Base-by-base conservation (phyloP, 768 basidiomycete genomes). In the Clavaria fumosa region DNA sequence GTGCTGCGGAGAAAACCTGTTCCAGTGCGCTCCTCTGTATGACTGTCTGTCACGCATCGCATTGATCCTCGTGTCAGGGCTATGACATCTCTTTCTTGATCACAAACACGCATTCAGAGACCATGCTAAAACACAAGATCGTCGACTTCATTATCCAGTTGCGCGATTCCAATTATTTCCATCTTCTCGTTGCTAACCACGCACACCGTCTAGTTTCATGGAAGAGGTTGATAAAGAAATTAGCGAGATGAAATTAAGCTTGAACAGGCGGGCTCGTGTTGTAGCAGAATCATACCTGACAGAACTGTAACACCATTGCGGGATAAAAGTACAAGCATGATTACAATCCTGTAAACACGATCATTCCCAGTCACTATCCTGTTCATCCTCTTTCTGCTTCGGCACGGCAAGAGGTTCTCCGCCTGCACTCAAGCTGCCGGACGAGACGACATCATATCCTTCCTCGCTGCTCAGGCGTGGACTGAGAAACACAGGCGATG, bases 81-180 rank as follows among this genome's bases (percentile, higher is more conserved):
- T 97, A 96, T 48, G 95, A 97, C 47, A 97, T 99, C 44, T 93
- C 89, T 2, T 97, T 99, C 68, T 66, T 97, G 44, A 91, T 99
- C 54, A 96, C 93, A 40, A 95, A 97, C 58, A 78, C 80, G 36
- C 90, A 99, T 56, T 72, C 90, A 22, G 93, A 97, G 57, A 91
- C 86, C 7, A 97, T 99, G 95, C 67, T 97, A 47, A 99, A 97
- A 63, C 95, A 99, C 61, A 97, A 97, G 65, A 82, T 99, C 37
- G 95, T 99, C 24, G 95, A 99, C 61, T 99, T 99, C 59, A 95
- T 99, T 62, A 95, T 97, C 47, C 89, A 97, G 86, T 93, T 34
- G 30, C 35, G 31, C 7, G 4, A 20, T 38, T 34, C 40, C 34
- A 4, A 11, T 36, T 49, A 26, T 30, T 26, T 21, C 26, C 7